Evolutionary conservation across 495 filamentous ascomycete species (phyloP), one percentile per base, ranked within the genome.

Genomic region (Xylaria curta): DNA sequence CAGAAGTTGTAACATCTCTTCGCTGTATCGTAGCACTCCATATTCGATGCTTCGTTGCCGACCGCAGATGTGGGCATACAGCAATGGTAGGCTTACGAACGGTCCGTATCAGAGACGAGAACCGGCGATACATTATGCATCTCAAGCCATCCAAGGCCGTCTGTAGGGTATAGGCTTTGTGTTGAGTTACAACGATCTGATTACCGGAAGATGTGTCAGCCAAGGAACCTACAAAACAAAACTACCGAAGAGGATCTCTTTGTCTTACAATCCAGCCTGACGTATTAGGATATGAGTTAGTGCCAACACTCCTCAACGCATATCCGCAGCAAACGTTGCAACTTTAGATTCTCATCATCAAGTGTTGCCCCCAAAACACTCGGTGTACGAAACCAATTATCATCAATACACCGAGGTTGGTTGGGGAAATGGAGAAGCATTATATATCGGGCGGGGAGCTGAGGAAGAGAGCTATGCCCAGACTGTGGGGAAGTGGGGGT

Each of bases 1-100:
- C 54, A 42, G 76, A 66, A n/a, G 70, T 76, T 17, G 49, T 33
- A 60, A 75, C 28, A 8, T 62, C 63, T 65, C 78, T 72, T 56
- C 58, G 54, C 21, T 76, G 74, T 21, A 70, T 28, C 12, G 28
- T 33, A 10, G 51, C 47, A 49, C 26, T 38, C 33, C 63, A 58
- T 46, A 38, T 47, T 26, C 60, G 54, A 40, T 65, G 8, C 15
- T 49, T 44, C 17, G 59, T 33, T 40, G 15, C 38, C 21, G 44
- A 33, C 56, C 24, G 59, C n/a, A 51, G 31, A 31, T 19, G 33
- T 28, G 44, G 21, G 3, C n/a, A 36, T 36, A 28, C 44, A 63
- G 60, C 49, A 31, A 36, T n/a, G 5, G 36, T 21, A 63, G 46
- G 46, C 33, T 54, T 67, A 40, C 17, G 65, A 54, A 56, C 15